phyloP scores from a whole-genome alignment of 352 stramenopile genomes.

The Pilasporangium apinafurcum region DNA sequence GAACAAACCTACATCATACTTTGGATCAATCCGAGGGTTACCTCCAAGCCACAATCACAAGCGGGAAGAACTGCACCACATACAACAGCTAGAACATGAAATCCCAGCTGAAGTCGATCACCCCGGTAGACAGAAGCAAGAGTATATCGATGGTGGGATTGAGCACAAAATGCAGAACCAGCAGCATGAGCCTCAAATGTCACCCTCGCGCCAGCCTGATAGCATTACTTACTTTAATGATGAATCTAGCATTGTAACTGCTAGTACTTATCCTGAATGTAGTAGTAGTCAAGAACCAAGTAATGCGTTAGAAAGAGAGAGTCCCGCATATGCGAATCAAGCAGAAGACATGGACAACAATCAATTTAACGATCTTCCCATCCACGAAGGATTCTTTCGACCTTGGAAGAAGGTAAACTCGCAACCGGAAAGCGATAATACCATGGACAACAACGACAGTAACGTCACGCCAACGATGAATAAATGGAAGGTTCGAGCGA shows the following conservation, averaged over 20 bases:
- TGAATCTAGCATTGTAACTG: too few relatives aligned
- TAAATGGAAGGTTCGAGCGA: constrained; percentile 68
- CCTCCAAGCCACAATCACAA: constrained; percentile 4
- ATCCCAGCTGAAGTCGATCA: constrained; percentile 2
- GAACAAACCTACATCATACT: constrained; percentile 45
- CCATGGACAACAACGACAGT: constrained; percentile 3
- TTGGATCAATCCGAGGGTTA: constrained; percentile 39
- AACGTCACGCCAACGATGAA: constrained; percentile 16
- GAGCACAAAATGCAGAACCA: constrained; percentile 19
- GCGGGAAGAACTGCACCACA: background rate
- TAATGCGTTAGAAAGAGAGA: constrained; percentile 1
- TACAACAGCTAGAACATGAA: constrained; percentile 4
- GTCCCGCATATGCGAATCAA: too few relatives aligned
- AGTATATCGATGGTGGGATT: background rate
- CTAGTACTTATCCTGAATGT: background rate
- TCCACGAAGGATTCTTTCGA: constrained; percentile 37
- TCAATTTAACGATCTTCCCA: constrained; percentile 11
- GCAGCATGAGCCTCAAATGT: constrained; percentile 11
- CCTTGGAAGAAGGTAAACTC: constrained; percentile 37
- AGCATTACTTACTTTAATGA: too few relatives aligned
- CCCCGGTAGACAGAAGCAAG: background rate
- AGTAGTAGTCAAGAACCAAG: background rate
- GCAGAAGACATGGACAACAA: constrained; percentile 7
- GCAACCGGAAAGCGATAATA: constrained; percentile 15
- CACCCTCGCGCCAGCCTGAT: background rate